Evolutionary conservation across 164 flowering plant species (phyloP).

Genomic region (Magnolia kwangsiensis): DNA sequence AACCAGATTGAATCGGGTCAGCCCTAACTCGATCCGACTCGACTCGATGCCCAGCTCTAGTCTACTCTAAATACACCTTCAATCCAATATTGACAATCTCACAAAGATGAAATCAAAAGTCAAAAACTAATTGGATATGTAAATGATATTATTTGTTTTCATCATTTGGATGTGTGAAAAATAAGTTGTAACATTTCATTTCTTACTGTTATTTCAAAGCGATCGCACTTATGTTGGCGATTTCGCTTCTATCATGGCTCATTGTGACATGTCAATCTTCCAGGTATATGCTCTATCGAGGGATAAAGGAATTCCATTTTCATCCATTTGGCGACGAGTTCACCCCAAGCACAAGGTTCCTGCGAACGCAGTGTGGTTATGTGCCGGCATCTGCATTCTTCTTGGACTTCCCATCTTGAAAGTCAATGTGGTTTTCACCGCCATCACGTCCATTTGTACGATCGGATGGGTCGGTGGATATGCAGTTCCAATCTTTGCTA

Average conservation of each 20-base stretch:
- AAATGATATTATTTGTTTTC: too few relatives aligned
- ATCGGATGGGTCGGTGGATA: constrained; percentile 88
- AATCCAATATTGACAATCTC: too few relatives aligned
- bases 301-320: constrained; percentile 62
- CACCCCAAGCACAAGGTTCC: constrained; percentile 78
- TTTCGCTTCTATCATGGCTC: background rate
- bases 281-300: constrained; percentile 75
- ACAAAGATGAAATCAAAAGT: too few relatives aligned
- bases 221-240: too few relatives aligned
- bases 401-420: constrained; percentile 68
- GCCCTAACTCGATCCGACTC: too few relatives aligned
- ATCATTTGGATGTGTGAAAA: too few relatives aligned
- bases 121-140: too few relatives aligned
- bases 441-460: constrained; percentile 62
- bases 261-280: background rate
- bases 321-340: constrained; percentile 51
- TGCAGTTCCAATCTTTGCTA: constrained; percentile 69
- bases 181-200: too few relatives aligned
- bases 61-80: too few relatives aligned
- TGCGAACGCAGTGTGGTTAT: constrained; percentile 72
- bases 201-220: too few relatives aligned
- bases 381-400: constrained; percentile 66
- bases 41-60: too few relatives aligned
- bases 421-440: constrained; percentile 61
- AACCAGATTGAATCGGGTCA: too few relatives aligned